These are phyloP conservation scores for Penicillium sp. DNA, from an alignment of 2,329 filamentous ascomycete species.

Conservation along the genomic window DNA sequence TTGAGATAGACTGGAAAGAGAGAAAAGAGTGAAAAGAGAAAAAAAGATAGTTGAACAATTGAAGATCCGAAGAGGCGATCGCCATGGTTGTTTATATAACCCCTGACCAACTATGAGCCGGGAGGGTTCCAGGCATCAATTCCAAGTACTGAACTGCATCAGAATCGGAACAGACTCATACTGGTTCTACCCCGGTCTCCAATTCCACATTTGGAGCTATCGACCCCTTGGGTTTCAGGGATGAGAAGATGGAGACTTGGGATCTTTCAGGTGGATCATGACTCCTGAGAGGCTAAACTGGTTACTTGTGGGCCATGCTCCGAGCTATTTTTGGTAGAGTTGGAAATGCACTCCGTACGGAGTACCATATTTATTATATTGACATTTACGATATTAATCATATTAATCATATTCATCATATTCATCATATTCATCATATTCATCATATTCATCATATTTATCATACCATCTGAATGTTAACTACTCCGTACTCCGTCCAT, in stretches of 20 bases:
- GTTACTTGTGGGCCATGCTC: conserved; percentile 16
- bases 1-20: conserved; percentile 38
- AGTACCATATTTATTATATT: conserved; percentile 9
- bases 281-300: conserved; percentile 10
- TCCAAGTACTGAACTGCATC: conserved; percentile 4
- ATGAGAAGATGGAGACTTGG: conserved; percentile 14
- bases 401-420: not conserved
- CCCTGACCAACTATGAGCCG: conserved; percentile 25
- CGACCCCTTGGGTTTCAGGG: conserved; percentile 19
- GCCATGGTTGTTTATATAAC: conserved; percentile 37
- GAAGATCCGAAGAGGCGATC: conserved; percentile 19
- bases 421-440: not conserved
- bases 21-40: conserved; percentile 24
- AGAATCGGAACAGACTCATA: conserved; percentile 1
- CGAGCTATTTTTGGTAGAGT: conserved; percentile 17
- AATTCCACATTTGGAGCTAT: conserved; percentile 26
- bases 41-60: conserved; percentile 8
- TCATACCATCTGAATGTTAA: not conserved
- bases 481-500: not conserved
- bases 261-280: conserved; percentile 21
- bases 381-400: not conserved
- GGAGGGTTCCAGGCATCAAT: not conserved
- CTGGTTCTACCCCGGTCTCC: conserved; percentile 24
- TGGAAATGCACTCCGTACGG: too few species aligned
- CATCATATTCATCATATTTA: not conserved